Base-by-base conservation (phyloP, 805 yeast genomes). In the Pichia phayaonensis region DNA sequence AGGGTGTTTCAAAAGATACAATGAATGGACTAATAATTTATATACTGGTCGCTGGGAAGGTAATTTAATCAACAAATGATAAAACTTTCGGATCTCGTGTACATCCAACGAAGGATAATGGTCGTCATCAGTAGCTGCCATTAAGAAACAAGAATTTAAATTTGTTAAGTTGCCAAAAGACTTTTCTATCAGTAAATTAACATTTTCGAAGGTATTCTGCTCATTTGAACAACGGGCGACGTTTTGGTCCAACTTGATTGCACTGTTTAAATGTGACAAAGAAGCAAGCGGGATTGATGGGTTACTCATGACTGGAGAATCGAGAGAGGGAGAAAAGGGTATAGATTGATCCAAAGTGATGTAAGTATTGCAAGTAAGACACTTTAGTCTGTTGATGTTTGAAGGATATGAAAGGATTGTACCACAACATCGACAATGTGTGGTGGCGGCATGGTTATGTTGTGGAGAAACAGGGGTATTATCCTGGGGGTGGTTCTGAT, bases 21-120 rank as follows among this genome's bases (percentile, higher is more conserved):
- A 67, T 2, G 79, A 74, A 0, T 83, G 78, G 5, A 69, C 57
- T 20, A 88, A 62, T 36, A 89, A 71, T 46, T 71, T 73, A 54
- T 70, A 76, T 49, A 80, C 71, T 0, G 92, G 92, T 48, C 78
- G 69, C 54, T 73, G 77, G 0, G 88, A 76, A 0, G 90, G 87
- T 4, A 85, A 65, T 21, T 66, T 65, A 29, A 72, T 56, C 8
- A 86, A 50, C 3, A 76, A 51, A 0, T 63, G 52, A 62, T 79
- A 86, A 21, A 75, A 71, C 22, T 70, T 61, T 1, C 65, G 31
- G 11, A 29, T 8, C 11, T 29, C 15, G 11, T 29, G 13, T 8
- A 29, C 11, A 29, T 29, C 31, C 3, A 29, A 8, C 4, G 58
- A 43, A 79, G 79, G n/a, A n/a, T n/a, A n/a, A n/a, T n/a, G n/a